Evolutionary conservation across 306 rosid genomes (phyloP).

Genomic region (Castanea crenata): DNA sequence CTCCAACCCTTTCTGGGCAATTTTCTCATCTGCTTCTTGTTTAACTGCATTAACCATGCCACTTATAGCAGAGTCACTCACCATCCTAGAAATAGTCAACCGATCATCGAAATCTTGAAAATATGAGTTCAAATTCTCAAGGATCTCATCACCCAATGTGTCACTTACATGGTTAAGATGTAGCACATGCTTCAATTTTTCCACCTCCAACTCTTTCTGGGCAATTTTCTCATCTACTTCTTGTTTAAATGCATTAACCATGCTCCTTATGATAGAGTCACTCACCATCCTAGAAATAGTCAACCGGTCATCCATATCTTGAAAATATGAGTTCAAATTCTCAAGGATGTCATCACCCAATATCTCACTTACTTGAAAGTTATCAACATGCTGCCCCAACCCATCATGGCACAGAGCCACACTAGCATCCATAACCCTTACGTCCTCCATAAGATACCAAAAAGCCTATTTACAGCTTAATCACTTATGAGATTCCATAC

Average conservation of each 20-base stretch:
- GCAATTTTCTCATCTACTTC: constrained; percentile 71
- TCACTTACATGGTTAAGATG: constrained; percentile 32
- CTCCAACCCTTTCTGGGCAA: constrained; percentile 69
- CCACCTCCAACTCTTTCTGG: constrained; percentile 69
- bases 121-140: constrained; percentile 69
- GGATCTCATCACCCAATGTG: constrained; percentile 35
- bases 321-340: constrained; percentile 58
- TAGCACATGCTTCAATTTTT: constrained; percentile 50
- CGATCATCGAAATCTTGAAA: constrained; percentile 50
- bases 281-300: constrained; percentile 85
- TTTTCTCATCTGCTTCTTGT: constrained; percentile 66
- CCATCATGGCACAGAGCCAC: constrained; percentile 15
- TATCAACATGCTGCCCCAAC: constrained; percentile 18
- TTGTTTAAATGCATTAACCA: constrained; percentile 64
- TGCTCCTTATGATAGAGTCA: constrained; percentile 76
- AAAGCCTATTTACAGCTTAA: constrained; percentile 15
- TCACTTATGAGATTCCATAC: background rate
- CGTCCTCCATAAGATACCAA: constrained; percentile 33
- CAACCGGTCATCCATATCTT: constrained; percentile 58
- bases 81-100: constrained; percentile 82
- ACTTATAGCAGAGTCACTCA: constrained; percentile 72
- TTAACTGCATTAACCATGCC: constrained; percentile 75
- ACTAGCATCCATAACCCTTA: constrained; percentile 33
- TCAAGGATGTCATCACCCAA: constrained; percentile 45
- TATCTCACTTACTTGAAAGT: constrained; percentile 41